Conservation (phyloP, 257 asterid genomes). For the Asclepias syriaca region DNA sequence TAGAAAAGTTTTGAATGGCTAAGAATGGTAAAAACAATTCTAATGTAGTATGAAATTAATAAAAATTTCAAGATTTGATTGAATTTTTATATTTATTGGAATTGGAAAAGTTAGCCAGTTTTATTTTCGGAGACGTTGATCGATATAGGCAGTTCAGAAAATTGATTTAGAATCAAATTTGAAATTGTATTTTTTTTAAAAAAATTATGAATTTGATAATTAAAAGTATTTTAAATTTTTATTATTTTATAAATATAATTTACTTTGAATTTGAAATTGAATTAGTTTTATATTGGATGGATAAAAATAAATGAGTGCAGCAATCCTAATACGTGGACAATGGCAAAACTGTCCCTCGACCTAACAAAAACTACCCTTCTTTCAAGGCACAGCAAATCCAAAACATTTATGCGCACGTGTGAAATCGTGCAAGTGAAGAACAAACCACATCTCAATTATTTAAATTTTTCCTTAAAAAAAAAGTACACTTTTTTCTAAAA, state of each 20-base stretch:
- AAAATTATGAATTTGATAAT: not conserved
- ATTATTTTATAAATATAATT: no score
- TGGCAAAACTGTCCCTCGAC: not conserved
- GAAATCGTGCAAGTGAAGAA: no score
- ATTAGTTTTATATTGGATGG: not conserved
- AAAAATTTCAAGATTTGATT: not conserved
- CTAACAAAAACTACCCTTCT: not conserved
- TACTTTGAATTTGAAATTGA: no score
- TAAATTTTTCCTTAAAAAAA: no score
- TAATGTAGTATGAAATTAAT: not conserved
- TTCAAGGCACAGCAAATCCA: not conserved
- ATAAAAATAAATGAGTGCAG: constrained; percentile 8
- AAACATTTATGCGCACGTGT: no score
- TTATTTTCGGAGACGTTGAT: constrained; percentile 25
- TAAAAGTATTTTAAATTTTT: no score
- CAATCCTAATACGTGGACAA: constrained; percentile 35
- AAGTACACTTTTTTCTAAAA: no score
- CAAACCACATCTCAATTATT: no score
- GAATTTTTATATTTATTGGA: constrained; percentile 23
- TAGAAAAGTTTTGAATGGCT: constrained; percentile 26
- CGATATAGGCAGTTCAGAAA: constrained; percentile 21
- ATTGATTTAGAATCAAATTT: no score
- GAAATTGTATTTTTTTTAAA: not conserved
- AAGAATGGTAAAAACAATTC: not conserved
- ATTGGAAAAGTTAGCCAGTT: constrained; percentile 16